Conservation (phyloP, 352 stramenopile genomes). For the Phytophthora hibernalis region DNA sequence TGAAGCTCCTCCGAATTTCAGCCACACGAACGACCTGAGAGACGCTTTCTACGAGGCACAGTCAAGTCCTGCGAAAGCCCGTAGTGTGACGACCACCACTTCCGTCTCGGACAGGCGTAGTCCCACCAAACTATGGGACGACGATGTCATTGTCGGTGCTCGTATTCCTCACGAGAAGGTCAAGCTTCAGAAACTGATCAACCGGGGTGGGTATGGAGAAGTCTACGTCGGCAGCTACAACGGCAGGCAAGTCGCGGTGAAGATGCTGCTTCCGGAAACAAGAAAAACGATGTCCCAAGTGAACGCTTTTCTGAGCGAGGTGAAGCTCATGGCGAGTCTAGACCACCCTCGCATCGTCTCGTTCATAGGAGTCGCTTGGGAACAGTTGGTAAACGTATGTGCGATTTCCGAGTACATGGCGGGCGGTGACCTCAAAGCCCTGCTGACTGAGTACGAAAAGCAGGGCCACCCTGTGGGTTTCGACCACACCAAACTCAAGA, state of each 20-base stretch:
- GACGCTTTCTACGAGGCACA: slow-evolving; percentile 31
- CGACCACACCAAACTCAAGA: slow-evolving; percentile 42
- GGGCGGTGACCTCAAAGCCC: slow-evolving; percentile 40
- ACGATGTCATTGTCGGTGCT: slow-evolving; percentile 42
- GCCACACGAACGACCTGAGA: slow-evolving; percentile 7
- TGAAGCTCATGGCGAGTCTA: slow-evolving; percentile 43
- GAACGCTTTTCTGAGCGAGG: slow-evolving; percentile 40
- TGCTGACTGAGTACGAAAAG: slow-evolving; percentile 39
- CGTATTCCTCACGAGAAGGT: slow-evolving; percentile 34
- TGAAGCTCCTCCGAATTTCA: not conserved
- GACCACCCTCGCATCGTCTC: slow-evolving; percentile 49
- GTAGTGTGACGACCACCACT: slow-evolving; percentile 13
- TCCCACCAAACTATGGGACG: slow-evolving; percentile 40
- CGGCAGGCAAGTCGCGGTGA: slow-evolving; percentile 32
- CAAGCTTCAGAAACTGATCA: slow-evolving; percentile 32
- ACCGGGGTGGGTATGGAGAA: slow-evolving; percentile 40
- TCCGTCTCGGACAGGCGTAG: slow-evolving; percentile 20
- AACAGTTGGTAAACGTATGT: slow-evolving; percentile 44
- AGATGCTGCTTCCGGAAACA: slow-evolving; percentile 38
- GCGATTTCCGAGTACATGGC: slow-evolving; percentile 64
- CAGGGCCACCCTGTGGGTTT: slow-evolving; percentile 30
- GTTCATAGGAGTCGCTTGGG: slow-evolving; percentile 56
- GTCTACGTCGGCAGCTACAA: slow-evolving; percentile 41
- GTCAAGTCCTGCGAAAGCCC: slow-evolving; percentile 24
- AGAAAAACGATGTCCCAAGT: slow-evolving; percentile 40